Conservation (phyloP, 352 stramenopile genomes). For the Stramenopiles sp. region DNA sequence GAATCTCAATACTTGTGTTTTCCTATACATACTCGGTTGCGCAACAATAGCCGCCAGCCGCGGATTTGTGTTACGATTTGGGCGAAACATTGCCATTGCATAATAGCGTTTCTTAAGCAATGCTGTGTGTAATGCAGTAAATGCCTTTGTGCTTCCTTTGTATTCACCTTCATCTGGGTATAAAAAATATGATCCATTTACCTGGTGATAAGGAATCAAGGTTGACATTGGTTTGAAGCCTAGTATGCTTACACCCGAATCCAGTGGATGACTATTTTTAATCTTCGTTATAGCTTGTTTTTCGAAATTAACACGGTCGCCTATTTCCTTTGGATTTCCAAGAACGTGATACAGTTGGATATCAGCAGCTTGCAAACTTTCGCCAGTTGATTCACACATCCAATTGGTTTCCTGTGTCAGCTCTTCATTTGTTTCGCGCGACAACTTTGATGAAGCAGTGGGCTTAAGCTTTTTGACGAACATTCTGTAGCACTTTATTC, state of each 20-base stretch:
- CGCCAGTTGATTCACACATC: not conserved
- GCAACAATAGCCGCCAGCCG: not conserved
- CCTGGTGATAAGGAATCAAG: not conserved
- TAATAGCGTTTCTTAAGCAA: not conserved
- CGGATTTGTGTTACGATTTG: not conserved
- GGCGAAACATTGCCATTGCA: not conserved
- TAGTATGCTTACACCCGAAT: not conserved
- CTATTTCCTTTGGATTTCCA: not conserved
- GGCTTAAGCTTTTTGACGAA: no score
- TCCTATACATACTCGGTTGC: not conserved
- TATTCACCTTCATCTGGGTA: not conserved
- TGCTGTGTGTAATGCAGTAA: not conserved
- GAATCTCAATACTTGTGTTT: not conserved
- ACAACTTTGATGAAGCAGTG: no score
- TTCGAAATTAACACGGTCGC: not conserved
- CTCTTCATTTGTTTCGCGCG: slow-evolving; percentile 4
- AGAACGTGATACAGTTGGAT: not conserved
- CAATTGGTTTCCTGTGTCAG: not conserved
- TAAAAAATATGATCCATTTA: not conserved
- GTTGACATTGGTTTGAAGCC: not conserved
- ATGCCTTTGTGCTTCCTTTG: not conserved
- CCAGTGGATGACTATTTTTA: not conserved
- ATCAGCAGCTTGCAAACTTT: not conserved
- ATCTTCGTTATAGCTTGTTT: not conserved
- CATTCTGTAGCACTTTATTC: no score